These are phyloP conservation scores for Malassezia caprae DNA, from an alignment of 1,284 basidiomycete genomes.

Conservation along the genomic window DNA sequence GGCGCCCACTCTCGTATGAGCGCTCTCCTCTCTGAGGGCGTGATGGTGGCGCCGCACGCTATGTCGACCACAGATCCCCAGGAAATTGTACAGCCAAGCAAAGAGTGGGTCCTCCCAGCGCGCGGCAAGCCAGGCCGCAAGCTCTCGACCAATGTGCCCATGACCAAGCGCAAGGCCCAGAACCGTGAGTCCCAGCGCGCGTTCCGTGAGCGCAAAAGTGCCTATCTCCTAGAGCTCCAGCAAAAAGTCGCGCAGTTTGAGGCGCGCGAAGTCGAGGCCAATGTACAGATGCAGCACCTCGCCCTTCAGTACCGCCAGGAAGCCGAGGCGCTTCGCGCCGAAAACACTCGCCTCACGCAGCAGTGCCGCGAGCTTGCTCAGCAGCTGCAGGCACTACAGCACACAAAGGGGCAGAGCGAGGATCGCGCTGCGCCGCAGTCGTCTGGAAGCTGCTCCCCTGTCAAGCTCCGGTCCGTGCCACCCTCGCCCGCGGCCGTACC, in stretches of 20 bases:
- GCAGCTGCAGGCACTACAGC: background rate
- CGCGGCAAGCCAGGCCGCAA: conserved; percentile 47
- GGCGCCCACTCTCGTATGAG: background rate
- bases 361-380: conserved; percentile 23
- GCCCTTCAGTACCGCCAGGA: conserved; percentile 34
- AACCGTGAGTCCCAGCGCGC: conserved; percentile 42
- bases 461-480: background rate
- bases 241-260: conserved; percentile 36
- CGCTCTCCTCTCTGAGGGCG: background rate
- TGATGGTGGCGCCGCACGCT: background rate
- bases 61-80: background rate
- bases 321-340: conserved; percentile 24
- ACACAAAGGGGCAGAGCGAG: background rate
- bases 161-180: conserved; percentile 45
- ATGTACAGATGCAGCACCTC: conserved; percentile 39
- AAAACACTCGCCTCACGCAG: conserved; percentile 21
- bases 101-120: conserved; percentile 44
- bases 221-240: conserved; percentile 37
- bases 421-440: background rate
- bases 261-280: conserved; percentile 31
- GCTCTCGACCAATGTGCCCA: conserved; percentile 37
- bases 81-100: conserved; percentile 31
- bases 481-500: background rate
- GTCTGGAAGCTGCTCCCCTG: conserved; percentile 1
- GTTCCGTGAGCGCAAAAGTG: conserved; percentile 36